Evolutionary conservation across 257 asterid species (phyloP).

Genomic region (Nicotiana otophora): DNA sequence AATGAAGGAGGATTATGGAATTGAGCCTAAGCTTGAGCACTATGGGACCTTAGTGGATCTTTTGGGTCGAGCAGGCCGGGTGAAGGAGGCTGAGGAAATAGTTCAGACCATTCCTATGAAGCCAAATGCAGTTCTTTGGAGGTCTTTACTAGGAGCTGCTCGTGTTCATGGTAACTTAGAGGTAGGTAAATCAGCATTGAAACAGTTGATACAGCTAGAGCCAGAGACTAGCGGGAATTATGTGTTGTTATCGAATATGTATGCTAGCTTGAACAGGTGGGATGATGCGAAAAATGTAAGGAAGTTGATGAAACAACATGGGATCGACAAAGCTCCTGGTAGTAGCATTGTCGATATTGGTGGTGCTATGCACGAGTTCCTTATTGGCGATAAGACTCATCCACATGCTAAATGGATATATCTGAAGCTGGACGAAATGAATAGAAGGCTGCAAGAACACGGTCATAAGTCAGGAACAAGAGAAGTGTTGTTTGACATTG

Average conservation of each 20-base stretch:
- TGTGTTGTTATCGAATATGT: constrained; percentile 44
- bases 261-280: constrained; percentile 51
- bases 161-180: constrained; percentile 39
- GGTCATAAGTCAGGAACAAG: constrained; percentile 33
- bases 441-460: constrained; percentile 16
- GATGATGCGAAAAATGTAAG: constrained; percentile 31
- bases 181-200: constrained; percentile 39
- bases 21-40: constrained; percentile 47
- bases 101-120: constrained; percentile 39
- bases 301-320: constrained; percentile 40
- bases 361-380: constrained; percentile 39
- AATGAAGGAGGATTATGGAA: constrained; percentile 25
- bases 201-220: constrained; percentile 40
- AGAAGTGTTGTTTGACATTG: constrained; percentile 38
- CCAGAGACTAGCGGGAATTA: constrained; percentile 41
- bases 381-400: constrained; percentile 36
- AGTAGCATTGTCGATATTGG: constrained; percentile 28
- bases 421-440: constrained; percentile 26
- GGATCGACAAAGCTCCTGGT: constrained; percentile 31
- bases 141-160: constrained; percentile 52
- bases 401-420: constrained; percentile 22
- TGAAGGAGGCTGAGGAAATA: constrained; percentile 44
- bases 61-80: constrained; percentile 43
- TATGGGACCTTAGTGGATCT: constrained; percentile 51
- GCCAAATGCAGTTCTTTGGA: constrained; percentile 43